phyloP scores from a whole-genome alignment of 2,329 filamentous ascomycete genomes.

The Teratosphaeria zuluensis region DNA sequence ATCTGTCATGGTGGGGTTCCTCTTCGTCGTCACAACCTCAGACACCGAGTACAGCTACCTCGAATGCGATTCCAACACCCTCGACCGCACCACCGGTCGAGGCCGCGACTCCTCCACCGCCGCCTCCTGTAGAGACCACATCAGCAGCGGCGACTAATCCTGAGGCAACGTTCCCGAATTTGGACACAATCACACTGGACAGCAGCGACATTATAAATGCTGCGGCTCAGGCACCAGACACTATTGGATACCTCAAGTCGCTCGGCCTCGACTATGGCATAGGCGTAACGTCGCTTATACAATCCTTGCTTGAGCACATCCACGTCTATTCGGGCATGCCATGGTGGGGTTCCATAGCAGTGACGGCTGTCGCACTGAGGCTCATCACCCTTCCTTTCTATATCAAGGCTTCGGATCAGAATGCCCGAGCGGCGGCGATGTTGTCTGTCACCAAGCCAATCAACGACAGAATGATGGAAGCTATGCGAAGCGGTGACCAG shows the following conservation, averaged over 20 bases:
- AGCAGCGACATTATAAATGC: slow-evolving; percentile 20
- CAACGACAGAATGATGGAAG: slow-evolving; percentile 44
- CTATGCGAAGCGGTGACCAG: slow-evolving; percentile 37
- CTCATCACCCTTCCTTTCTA: slow-evolving; percentile 56
- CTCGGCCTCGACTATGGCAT: slow-evolving; percentile 82
- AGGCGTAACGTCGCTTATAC: slow-evolving; percentile 55
- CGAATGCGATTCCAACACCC: slow-evolving; percentile 19
- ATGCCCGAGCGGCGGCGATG: slow-evolving; percentile 53
- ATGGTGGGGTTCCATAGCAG: slow-evolving; percentile 71
- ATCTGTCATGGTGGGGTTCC: not conserved
- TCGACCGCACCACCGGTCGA: slow-evolving; percentile 15
- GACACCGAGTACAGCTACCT: slow-evolving; percentile 24
- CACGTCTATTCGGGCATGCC: slow-evolving; percentile 67
- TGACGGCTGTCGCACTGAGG: slow-evolving; percentile 57
- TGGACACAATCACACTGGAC: slow-evolving; percentile 28
- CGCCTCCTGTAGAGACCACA: slow-evolving; percentile 4
- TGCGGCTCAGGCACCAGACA: slow-evolving; percentile 54
- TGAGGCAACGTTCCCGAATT: slow-evolving; percentile 11
- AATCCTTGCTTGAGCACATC: slow-evolving; percentile 71
- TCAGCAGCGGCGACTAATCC: slow-evolving; percentile 3
- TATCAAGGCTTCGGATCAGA: slow-evolving; percentile 50
- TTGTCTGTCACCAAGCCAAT: slow-evolving; percentile 48
- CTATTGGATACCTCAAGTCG: slow-evolving; percentile 70
- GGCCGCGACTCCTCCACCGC: slow-evolving; percentile 18
- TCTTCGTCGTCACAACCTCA: slow-evolving; percentile 1